Evolutionary conservation across 2,329 filamentous ascomycete species (phyloP).

Genomic region (Cytospora chrysosperma): DNA sequence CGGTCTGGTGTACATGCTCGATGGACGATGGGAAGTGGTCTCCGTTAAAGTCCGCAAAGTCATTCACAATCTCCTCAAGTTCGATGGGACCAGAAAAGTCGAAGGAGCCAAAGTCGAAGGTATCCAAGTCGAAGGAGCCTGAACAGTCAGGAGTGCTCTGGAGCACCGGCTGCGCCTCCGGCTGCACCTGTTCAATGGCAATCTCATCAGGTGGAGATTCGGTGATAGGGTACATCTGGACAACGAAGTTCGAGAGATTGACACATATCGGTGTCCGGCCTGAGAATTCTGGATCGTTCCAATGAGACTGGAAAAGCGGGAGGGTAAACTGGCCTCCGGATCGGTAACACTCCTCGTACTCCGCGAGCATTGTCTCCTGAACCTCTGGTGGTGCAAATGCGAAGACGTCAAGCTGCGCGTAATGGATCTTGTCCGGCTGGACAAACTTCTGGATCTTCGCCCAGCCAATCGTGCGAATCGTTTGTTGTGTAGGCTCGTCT

Average conservation of each 20-base stretch:
- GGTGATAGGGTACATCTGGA: not conserved
- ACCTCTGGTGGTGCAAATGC: not conserved
- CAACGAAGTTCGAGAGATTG: not conserved
- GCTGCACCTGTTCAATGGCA: not conserved
- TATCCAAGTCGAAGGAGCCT: not conserved
- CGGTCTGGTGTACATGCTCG: not conserved
- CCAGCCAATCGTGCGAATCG: not conserved
- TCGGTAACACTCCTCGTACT: not conserved
- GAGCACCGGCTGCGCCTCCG: not conserved
- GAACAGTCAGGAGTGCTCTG: not conserved
- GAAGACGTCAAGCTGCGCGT: not conserved
- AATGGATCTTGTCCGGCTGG: not conserved
- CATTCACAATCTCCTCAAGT: not conserved
- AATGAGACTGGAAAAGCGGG: not conserved
- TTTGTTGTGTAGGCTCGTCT: not conserved
- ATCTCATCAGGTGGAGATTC: not conserved
- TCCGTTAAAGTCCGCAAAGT: not conserved
- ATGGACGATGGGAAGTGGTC: not conserved
- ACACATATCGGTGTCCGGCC: not conserved
- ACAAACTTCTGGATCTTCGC: not conserved
- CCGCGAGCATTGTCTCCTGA: not conserved
- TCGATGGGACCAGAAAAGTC: not conserved
- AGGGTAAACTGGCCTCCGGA: not conserved
- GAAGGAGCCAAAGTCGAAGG: not conserved
- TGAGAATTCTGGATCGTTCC: not conserved